Evolutionary conservation across 257 asterid species (phyloP), one percentile per base, ranked within the genome.

Genomic region (Parsonsia alboflavescens): DNA sequence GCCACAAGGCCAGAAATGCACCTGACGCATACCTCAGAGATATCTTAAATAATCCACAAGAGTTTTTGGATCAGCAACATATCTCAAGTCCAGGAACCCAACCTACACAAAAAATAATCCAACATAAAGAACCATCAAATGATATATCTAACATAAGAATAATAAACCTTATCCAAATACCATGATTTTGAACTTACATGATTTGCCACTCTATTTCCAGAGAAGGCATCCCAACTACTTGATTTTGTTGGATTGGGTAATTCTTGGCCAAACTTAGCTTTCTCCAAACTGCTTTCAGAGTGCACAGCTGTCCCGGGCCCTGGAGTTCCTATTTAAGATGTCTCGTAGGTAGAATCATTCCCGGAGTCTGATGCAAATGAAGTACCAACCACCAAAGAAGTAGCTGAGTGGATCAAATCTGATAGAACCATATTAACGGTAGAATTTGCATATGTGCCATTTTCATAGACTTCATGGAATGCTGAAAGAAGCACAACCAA

Each of bases 1-100:
- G 21, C 56, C 39, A 74, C 15, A 77, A 72, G 70, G 63, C 69
- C 62, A 63, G 79, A 73, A 73, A 49, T 61, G 76, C 79, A 81
- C 86, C 77, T 80, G 78, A 52, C 72, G 62, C 89, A 81, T 89
- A 94, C 98, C 97, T 94, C 98, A 58, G 74, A 94, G 82, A 84
- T 89, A 94, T 74, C 96, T 97, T 80, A 90, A 96, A 46, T 85
- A 94, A 84, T 76, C 98, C 97, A 92, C 70, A n/a, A 91, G 79
- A 66, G 96, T 88, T 91, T 94, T 94, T 41, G 97, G 89, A 83
- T 94, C 98, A 59, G 96, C 97, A 78, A 81, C 88, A 78, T 94
- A 94, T 78, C 98, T 84, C 61, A 94, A 81, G 81, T 94, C 91
- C n/a, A 94, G 93, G 85, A 94, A 94, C 17, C 98, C 98, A 83